Conservation (phyloP, 257 asterid species). For the Capsicum pubescens region DNA sequence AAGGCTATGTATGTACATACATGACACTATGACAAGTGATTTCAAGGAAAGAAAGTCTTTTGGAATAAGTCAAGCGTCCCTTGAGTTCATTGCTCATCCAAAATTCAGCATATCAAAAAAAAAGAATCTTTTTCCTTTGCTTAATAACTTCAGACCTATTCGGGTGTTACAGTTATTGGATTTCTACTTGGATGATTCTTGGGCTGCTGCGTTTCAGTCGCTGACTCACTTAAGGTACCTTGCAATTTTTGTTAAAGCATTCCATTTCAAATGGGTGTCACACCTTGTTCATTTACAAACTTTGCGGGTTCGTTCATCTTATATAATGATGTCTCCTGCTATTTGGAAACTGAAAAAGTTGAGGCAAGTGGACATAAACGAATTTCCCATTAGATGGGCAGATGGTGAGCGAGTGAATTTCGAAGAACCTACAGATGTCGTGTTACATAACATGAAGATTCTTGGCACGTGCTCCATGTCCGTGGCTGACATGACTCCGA, state of each 20-base stretch:
- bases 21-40: background rate
- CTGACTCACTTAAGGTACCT: background rate
- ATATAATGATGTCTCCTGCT: background rate
- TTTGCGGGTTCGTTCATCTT: background rate
- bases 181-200: background rate
- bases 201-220: background rate
- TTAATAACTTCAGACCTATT: background rate
- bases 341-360: background rate
- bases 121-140: background rate
- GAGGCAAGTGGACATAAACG: background rate
- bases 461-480: background rate
- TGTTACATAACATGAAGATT: background rate
- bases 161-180: background rate
- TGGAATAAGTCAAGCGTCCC: too few relatives aligned
- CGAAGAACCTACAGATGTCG: background rate
- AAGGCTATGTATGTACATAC: background rate
- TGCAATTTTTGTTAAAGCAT: constrained; percentile 19
- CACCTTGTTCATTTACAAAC: constrained; percentile 2
- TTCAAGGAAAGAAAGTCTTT: background rate
- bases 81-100: background rate
- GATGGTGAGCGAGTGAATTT: background rate
- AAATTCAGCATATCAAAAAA: background rate
- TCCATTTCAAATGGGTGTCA: background rate
- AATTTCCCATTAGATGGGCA: background rate
- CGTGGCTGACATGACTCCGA: background rate